Evolutionary conservation across 1,139 yeast species (phyloP).

Genomic region (Taphrina populina): DNA sequence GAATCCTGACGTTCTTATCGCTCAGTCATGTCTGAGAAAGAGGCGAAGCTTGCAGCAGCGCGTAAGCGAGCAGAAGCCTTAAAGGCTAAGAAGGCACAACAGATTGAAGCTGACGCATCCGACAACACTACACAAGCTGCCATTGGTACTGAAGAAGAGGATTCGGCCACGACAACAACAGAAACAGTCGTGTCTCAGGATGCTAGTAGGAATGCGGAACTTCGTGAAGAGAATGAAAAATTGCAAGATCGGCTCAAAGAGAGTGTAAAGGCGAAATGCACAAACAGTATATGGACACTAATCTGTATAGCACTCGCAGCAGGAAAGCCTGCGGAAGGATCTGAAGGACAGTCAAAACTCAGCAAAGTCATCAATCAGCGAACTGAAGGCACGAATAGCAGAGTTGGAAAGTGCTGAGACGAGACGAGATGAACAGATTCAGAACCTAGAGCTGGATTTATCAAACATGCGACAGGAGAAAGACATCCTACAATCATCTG

Average conservation of each 20-base stretch:
- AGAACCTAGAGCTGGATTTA: conserved; percentile 9
- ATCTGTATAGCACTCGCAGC: neutral
- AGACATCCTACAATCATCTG: neutral
- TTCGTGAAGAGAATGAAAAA: conserved; percentile 5
- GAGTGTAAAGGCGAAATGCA: neutral
- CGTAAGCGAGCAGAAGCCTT: conserved; percentile 23
- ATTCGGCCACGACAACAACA: neutral
- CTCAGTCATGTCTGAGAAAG: conserved; percentile 26
- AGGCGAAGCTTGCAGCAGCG: conserved; percentile 32
- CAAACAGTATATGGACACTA: neutral
- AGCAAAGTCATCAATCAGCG: neutral
- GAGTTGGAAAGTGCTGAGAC: conserved; percentile 9
- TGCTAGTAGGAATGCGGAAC: neutral
- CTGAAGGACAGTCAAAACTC: conserved; percentile 1
- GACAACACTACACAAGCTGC: neutral
- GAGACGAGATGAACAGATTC: conserved; percentile 16
- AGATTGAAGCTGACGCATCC: conserved; percentile 5
- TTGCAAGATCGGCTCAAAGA: neutral
- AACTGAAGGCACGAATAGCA: neutral
- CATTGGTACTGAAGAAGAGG: neutral
- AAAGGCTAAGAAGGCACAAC: conserved; percentile 20
- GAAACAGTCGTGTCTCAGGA: no score
- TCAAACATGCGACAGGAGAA: conserved; percentile 7
- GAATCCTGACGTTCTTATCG: no score
- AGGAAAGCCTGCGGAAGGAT: conserved; percentile 1